Conservation (phyloP, 208 protist genomes). For the Porcisia hertigi region DNA sequence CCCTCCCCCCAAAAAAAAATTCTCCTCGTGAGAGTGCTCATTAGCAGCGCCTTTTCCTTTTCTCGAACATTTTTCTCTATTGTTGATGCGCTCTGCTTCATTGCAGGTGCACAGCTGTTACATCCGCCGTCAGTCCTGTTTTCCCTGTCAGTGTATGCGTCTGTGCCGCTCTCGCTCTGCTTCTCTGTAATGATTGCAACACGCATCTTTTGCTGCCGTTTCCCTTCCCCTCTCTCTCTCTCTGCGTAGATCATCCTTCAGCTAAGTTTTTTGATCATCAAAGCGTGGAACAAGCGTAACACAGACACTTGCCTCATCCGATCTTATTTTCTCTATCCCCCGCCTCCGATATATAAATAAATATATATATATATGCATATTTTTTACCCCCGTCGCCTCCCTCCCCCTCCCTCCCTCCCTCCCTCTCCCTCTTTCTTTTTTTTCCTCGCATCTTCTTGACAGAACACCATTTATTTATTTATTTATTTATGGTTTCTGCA, state of each 20-base stretch:
- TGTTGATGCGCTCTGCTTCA: background rate
- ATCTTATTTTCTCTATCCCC: background rate
- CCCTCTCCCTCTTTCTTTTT: background rate
- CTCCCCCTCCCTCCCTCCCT: no score
- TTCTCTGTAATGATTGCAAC: background rate
- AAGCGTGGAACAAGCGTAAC: background rate
- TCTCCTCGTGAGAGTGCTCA: background rate
- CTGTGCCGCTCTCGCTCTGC: background rate
- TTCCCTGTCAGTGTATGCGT: background rate
- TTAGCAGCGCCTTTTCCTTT: background rate
- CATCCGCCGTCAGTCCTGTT: background rate
- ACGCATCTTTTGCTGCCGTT: background rate
- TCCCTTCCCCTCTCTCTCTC: background rate
- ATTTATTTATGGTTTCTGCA: no score
- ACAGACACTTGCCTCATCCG: background rate
- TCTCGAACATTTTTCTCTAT: background rate
- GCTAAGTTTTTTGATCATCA: background rate
- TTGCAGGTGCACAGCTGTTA: background rate
- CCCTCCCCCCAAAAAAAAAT: no score
- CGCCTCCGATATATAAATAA: background rate
- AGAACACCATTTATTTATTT: no score
- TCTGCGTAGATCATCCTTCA: background rate
- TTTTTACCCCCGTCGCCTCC: no score
- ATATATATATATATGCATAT: no score
- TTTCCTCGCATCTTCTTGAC: background rate